Evolutionary conservation across 176 grass and related monocot species (phyloP).

Genomic region (Triticum turgidum): DNA sequence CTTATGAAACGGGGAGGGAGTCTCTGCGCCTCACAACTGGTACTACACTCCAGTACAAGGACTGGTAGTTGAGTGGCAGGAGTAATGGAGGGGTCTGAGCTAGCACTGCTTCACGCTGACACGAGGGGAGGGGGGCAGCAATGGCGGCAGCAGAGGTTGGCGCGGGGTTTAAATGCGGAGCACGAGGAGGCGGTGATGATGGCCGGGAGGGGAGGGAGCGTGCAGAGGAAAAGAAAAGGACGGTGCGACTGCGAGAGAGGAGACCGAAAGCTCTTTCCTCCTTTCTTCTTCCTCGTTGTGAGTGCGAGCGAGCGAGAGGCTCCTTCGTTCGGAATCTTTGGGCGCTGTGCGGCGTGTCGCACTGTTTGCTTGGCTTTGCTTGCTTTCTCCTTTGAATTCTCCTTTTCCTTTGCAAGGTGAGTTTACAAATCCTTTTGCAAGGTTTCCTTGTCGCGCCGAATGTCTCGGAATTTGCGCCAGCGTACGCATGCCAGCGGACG

Average conservation of each 20-base stretch:
- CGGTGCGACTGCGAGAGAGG: neutral
- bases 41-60: neutral
- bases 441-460: neutral
- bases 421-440: neutral
- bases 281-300: neutral
- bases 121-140: neutral
- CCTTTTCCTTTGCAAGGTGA: neutral
- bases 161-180: neutral
- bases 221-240: constrained; percentile 10
- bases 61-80: neutral
- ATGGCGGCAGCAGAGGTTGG: neutral
- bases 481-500: too few relatives aligned
- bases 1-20: neutral
- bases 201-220: neutral
- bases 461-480: neutral
- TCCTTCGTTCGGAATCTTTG: neutral
- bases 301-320: neutral
- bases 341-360: neutral
- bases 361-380: neutral
- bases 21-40: too few relatives aligned
- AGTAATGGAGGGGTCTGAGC: neutral
- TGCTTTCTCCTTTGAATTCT: too few relatives aligned
- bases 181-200: neutral
- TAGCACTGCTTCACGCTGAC: neutral
- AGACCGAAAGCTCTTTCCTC: constrained; percentile 2